Conservation (phyloP, 2,329 filamentous ascomycete genomes). For the Talaromyces rugulosus region DNA sequence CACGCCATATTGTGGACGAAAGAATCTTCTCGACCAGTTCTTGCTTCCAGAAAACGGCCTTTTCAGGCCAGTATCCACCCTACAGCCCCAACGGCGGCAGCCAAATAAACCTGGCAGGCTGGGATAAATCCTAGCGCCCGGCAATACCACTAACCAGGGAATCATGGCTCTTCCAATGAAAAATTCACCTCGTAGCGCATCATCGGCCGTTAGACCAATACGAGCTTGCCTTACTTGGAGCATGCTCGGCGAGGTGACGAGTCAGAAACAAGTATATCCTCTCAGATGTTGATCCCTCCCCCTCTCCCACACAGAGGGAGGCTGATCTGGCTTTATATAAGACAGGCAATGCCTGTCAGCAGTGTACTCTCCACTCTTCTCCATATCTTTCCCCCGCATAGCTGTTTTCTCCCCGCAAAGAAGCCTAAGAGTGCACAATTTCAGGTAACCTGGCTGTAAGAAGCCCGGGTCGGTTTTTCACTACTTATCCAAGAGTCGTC, state of each 20-base stretch:
- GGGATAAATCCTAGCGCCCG: background rate
- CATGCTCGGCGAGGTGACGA: background rate
- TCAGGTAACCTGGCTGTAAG: background rate
- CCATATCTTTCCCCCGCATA: background rate
- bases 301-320: background rate
- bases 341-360: background rate
- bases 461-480: background rate
- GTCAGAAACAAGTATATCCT: background rate
- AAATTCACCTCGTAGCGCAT: background rate
- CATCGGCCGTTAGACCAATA: background rate
- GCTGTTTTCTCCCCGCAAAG: background rate
- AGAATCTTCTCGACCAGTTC: background rate
- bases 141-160: background rate
- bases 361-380: background rate
- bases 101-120: background rate
- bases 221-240: background rate
- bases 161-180: background rate
- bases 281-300: background rate
- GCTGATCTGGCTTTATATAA: background rate
- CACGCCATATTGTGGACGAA: background rate
- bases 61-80: background rate
- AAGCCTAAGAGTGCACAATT: background rate
- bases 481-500: background rate
- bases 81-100: background rate
- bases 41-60: background rate